These are phyloP conservation scores for Theileria luwenshuni DNA, from an alignment of 169 alveolate genomes.

Conservation along the genomic window DNA sequence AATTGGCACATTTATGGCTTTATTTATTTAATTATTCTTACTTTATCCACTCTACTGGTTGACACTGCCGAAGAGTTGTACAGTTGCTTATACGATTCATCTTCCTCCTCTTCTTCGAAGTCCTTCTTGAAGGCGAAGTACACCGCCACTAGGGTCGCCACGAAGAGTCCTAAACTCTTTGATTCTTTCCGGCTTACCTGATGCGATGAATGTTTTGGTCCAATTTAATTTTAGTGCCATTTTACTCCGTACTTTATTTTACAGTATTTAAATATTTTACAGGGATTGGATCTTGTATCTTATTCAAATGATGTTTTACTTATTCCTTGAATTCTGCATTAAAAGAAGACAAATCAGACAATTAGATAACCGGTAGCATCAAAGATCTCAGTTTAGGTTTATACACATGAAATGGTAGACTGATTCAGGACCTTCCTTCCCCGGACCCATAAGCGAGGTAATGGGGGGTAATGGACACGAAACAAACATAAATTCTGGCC, in stretches of 20 bases:
- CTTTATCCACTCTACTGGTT: slow-evolving; percentile 26
- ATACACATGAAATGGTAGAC: neutral
- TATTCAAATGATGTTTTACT: no score
- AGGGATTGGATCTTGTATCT: no score
- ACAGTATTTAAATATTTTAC: no score
- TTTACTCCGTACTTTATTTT: neutral
- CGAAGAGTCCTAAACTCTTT: slow-evolving; percentile 33
- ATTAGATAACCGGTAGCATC: neutral
- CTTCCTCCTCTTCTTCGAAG: slow-evolving; percentile 47
- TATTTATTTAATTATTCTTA: no score
- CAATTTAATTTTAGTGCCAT: slow-evolving; percentile 29
- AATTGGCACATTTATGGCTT: neutral
- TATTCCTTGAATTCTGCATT: neutral
- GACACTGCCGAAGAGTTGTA: slow-evolving; percentile 12
- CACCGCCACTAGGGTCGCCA: slow-evolving; percentile 25
- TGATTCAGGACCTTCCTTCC: neutral
- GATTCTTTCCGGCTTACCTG: slow-evolving; percentile 26
- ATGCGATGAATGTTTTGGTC: slow-evolving; percentile 37
- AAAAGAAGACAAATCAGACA: neutral
- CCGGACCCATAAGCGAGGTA: neutral
- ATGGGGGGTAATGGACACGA: slow-evolving; percentile 7
- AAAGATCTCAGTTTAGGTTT: neutral
- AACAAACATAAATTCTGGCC: neutral
- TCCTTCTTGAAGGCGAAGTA: slow-evolving; percentile 34
- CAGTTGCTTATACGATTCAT: slow-evolving; percentile 41